Evolutionary conservation across 1,284 basidiomycete genomes (phyloP), one percentile per base, ranked within the genome.

Genomic region (Stereum hirsutum): DNA sequence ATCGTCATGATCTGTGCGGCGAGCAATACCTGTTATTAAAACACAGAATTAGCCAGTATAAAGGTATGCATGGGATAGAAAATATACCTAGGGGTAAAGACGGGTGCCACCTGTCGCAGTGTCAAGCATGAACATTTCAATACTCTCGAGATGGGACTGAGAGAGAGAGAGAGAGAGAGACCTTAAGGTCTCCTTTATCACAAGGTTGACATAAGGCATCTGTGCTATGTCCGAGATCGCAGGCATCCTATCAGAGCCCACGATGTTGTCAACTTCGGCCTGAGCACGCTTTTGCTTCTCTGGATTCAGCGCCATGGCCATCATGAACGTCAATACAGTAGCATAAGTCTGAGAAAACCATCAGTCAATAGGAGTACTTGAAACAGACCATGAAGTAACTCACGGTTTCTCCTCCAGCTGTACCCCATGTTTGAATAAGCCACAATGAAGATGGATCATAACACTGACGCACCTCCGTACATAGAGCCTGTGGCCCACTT

Each of bases 281-380:
- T 69, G 69, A 3, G 65, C 66, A 24, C 54, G 57, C 24, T 52
- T 49, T 44, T 66, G 66, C 5, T 57, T 57, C 14, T 65, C 54
- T 1, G 68, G 68, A 42, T 65, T 54, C n/a, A 68, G 52, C 32
- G 62, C 56, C 66, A 68, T 66, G 11, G 61, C 63, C 25, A 69
- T 46, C 24, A 66, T 43, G 34, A 68, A 68, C 2, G 64, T 60
- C 17, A 60, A 58, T 44, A 71, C 51, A 1, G 61, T 58, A 10
- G 70, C 64, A 25, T 68, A 63, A 2, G 62, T 73, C 65, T 72
- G 44, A 14, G 17, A 28, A 17, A 15, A 5, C 14, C n/a, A 15
- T 19, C 31, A 10, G 11, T 12, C 28, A 1, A 8, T 5, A 5
- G 28, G 8, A 2, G 2, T 5, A 39, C 25, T 21, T 12, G 20